Conservation (phyloP, 2,329 filamentous ascomycete species). For the Corinectria fuckeliana region DNA sequence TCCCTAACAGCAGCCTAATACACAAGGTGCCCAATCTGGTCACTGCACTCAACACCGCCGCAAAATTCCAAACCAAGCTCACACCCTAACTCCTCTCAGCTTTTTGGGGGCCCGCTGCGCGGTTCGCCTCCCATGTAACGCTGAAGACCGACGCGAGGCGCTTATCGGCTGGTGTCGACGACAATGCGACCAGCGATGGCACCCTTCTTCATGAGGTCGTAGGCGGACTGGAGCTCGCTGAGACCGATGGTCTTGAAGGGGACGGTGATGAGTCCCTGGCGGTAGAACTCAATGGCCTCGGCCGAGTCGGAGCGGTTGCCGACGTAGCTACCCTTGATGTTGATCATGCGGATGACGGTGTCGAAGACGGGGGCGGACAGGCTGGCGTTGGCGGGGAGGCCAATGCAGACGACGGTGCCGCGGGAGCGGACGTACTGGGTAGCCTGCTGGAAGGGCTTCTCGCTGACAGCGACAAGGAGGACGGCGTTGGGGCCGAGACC, state of each 20-base stretch:
- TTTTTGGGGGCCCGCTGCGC: conserved; percentile 29
- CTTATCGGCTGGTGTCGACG: conserved; percentile 72
- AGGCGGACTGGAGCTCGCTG: conserved; percentile 81
- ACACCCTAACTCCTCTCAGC: conserved; percentile 37
- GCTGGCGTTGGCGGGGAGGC: conserved; percentile 80
- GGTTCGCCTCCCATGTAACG: conserved; percentile 27
- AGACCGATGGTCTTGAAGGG: conserved; percentile 88
- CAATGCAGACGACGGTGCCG: conserved; percentile 87
- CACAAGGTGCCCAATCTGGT: conserved; percentile 32
- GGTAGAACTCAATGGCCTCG: conserved; percentile 91
- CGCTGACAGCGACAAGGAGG: conserved; percentile 81
- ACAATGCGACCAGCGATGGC: conserved; percentile 82
- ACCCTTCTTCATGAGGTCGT: conserved; percentile 73
- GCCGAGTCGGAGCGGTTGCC: conserved; percentile 87
- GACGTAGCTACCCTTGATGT: conserved; percentile 91
- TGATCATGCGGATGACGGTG: conserved; percentile 88
- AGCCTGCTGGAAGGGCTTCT: conserved; percentile 96
- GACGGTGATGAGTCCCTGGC: conserved; percentile 81
- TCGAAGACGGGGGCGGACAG: conserved; percentile 88
- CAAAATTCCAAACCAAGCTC: conserved; percentile 35
- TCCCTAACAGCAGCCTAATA: conserved; percentile 25
- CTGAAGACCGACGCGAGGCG: conserved; percentile 13
- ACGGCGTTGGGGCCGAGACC: conserved; percentile 88
- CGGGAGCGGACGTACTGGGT: conserved; percentile 84
- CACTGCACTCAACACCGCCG: conserved; percentile 33